phyloP scores from a whole-genome alignment of 371 early-diverging fungal genomes.

The Mucor circinelloides region DNA sequence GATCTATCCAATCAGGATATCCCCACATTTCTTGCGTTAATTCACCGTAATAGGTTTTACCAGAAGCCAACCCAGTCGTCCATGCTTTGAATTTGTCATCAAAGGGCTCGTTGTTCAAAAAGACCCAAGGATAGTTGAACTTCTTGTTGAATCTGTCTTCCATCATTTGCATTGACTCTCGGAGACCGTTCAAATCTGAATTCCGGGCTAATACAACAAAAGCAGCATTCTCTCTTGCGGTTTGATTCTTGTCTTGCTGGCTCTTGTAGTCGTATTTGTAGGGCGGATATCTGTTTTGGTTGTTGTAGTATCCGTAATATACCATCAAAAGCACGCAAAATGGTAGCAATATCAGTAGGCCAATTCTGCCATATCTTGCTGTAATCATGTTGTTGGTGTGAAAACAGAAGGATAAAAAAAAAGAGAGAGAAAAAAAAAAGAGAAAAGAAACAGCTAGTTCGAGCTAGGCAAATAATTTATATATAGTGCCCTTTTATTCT shows the following conservation, averaged over 20 bases:
- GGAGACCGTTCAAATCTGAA: slow-evolving; percentile 66
- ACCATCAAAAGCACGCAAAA: slow-evolving; percentile 18
- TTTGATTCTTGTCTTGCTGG: neutral
- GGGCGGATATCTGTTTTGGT: neutral
- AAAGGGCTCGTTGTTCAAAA: slow-evolving; percentile 72
- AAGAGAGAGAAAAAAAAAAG: neutral
- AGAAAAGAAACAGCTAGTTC: neutral
- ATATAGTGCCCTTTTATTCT: neutral
- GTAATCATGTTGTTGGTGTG: slow-evolving; percentile 16
- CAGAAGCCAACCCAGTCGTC: slow-evolving; percentile 56
- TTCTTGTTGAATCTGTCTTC: slow-evolving; percentile 76
- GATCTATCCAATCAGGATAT: slow-evolving; percentile 68
- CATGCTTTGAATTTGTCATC: slow-evolving; percentile 48
- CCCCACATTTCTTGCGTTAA: slow-evolving; percentile 68
- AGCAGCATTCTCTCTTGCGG: slow-evolving; percentile 56
- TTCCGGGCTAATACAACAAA: slow-evolving; percentile 69
- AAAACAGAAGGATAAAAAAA: slow-evolving; percentile 1
- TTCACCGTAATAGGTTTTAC: slow-evolving; percentile 59
- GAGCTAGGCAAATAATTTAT: neutral
- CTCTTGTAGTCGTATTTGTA: slow-evolving; percentile 21
- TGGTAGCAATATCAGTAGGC: slow-evolving; percentile 21
- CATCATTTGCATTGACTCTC: slow-evolving; percentile 63
- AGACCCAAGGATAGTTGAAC: slow-evolving; percentile 80
- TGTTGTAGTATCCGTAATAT: slow-evolving; percentile 16
- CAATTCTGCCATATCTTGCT: slow-evolving; percentile 24